Base-by-base conservation (phyloP, 2,329 filamentous ascomycete genomes). In the Phaeophleospora eucalypticola region DNA sequence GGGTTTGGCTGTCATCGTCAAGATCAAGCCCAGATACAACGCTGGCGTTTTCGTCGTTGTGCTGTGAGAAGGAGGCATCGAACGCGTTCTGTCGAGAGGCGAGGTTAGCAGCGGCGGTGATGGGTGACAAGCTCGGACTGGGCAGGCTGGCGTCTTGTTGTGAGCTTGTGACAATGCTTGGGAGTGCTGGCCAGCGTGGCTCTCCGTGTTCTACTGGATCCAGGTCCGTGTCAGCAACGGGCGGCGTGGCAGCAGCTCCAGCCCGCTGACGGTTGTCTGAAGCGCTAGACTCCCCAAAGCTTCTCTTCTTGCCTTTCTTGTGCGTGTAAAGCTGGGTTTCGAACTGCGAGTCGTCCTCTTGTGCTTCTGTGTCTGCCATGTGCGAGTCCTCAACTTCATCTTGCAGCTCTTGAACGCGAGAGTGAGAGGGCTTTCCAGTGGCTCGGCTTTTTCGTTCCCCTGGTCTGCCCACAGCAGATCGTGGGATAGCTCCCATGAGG, bases 121-220 rank as follows among this genome's bases (percentile, higher is more conserved):
- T 82, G 3, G 93, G 93, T 19, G 93, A 98, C 46, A 98, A 72
- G 61, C 93, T 90, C 27, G 93, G 93, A 66, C 93, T 98, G 43
- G 93, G 93, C 52, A 98, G 76, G 68, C 89, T 96, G 54, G 88
- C 89, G 72, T 96, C 91, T 65, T 93, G 87, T 33, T 84, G 83
- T 46, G 83, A 81, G 45, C 84, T 78, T 38, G 82, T 85, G 60
- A 89, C 83, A 41, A 90, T 75, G 29, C 71, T 71, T 9, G 77
- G 71, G 43, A 60, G 52, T 19, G 61, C 63, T 38, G 62, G 54
- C 38, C 52, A 49, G 38, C 36, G 41, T 33, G 34, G 40, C 39
- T 41, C 46, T 16, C 34, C 36, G 9, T 43, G 52, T 18, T 45
- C 48, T 69, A 71, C 60, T 68, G 80, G 77, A 53, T 86, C 84